Evolutionary conservation across 495 filamentous ascomycete genomes (phyloP), one percentile per base, ranked within the genome.

Genomic region (Aspergillus coremiiformis): DNA sequence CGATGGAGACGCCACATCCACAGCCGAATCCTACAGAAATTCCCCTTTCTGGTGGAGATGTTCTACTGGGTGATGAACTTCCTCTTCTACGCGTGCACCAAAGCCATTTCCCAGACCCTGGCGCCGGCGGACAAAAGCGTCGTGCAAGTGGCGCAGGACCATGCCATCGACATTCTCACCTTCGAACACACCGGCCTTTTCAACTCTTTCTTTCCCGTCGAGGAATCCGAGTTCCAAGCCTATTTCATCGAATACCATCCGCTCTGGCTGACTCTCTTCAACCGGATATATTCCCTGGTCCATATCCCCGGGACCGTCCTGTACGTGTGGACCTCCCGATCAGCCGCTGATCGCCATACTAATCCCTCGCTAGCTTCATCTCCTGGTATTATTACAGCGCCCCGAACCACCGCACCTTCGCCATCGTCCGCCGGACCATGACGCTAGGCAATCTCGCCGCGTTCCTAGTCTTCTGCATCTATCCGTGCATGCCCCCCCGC

Each of bases 21-120:
- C 59, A 82, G 78, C 51, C 70, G 77, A n/a, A 63, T 78, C 32
- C 50, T 75, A 30, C 66, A 71, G 53, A 73, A 72, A 44, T 67
- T 72, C 44, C 71, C 71, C 47, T 90, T 60, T 69, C 71, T 61
- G 77, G 82, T 64, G 67, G 86, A 67, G 79, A 89, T 70, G 81
- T 86, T 65, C 67, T 96, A 56, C 77, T 96, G 51, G 87, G 84
- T 43, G 65, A 77, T 57, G 72, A 86, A 83, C 43, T 85, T 84
- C 61, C 77, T 77, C 56, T 80, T 87, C 66, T 84, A 86, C 64
- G 71, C 72, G 42, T 58, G 73, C 39, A 82, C 84, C 27, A 80
- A 82, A 47, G 68, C 83, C 44, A 66, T 79, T n/a, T 74, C 84
- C 14, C 74, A 81, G 52, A 53, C 46, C 32, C 42, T 68, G 14